Evolutionary conservation across 2,329 filamentous ascomycete species (phyloP), one percentile per base, ranked within the genome.

Genomic region (Pseudogymnoascus sp.): DNA sequence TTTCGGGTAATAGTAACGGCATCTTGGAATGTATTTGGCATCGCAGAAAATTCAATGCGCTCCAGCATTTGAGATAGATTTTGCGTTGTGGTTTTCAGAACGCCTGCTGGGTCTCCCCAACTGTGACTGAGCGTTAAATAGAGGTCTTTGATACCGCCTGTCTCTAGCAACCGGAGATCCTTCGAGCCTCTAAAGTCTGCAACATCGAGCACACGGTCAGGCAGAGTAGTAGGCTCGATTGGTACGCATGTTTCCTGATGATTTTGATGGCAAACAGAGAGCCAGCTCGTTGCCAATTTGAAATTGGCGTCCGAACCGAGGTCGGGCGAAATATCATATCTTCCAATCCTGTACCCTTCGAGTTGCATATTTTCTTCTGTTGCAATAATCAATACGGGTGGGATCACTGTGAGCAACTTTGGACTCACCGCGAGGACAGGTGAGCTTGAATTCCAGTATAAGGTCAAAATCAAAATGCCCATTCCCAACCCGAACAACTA

Each of bases 71-170:
- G 45, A 1, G 27, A 9, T 33, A 55, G 27, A n/a, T 55, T 55
- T 33, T 55, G 27, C 45, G 45, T 55, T 6, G 27, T 55, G n/a
- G 27, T 55, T 55, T 55, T 18, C n/a, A 55, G 45, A 18, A 55
- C 27, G 4, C 27, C 45, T 33, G 45, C 45, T 12, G 27, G 45
- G 27, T 55, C 45, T 55, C 45, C 45, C 45, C 45, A 55, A 29
- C 45, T 55, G n/a, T 55, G 45, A 12, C 45, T 55, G n/a, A 55
- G 45, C 45, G 45, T 55, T 12, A 55, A 55, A 55, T 55, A 55
- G 9, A 55, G 27, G 4, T 29, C 45, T 55, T 55, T 27, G n/a
- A 5, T 55, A 9, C 45, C 27, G 5, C 3, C 1, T 18, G 45
- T 55, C 27, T 55, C 45, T 55, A 55, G 9, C 12, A 55, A 55